Evolutionary conservation across 257 asterid species (phyloP).

Genomic region (Solanum arcanum): DNA sequence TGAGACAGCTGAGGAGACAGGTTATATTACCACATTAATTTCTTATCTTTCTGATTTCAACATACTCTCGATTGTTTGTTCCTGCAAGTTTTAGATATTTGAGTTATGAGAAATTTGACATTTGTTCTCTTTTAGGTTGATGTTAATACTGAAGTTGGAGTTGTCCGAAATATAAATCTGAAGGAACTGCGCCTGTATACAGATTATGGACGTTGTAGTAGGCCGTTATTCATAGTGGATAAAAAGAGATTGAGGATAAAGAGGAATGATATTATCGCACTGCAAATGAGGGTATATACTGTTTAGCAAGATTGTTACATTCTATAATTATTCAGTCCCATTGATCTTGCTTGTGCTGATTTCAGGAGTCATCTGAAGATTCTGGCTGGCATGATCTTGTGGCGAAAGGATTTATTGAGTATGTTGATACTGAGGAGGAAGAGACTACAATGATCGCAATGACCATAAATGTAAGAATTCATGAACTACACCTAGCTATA

Average conservation of each 20-base stretch:
- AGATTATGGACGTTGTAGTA: constrained; percentile 99
- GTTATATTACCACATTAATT: constrained; percentile 26
- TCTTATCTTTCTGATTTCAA: neutral
- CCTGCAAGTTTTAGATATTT: neutral
- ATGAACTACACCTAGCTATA: neutral
- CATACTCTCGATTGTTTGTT: neutral
- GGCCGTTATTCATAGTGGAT: constrained; percentile 90
- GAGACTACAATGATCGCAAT: constrained; percentile 98
- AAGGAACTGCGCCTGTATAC: constrained; percentile 88
- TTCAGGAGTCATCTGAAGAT: constrained; percentile 15
- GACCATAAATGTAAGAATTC: constrained; percentile 71
- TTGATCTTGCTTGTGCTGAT: neutral
- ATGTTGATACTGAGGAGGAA: constrained; percentile 83
- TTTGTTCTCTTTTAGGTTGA: constrained; percentile 53
- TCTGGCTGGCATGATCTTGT: constrained; percentile 28
- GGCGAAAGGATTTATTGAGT: constrained; percentile 17
- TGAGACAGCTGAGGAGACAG: constrained; percentile 83
- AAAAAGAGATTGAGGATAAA: constrained; percentile 83
- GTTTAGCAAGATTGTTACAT: neutral
- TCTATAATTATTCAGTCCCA: neutral
- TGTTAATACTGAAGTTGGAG: constrained; percentile 96
- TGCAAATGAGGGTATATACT: constrained; percentile 75
- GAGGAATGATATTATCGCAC: constrained; percentile 63
- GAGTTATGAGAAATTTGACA: neutral
- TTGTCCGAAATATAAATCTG: constrained; percentile 86